Conservation (phyloP, 1,284 basidiomycete genomes). For the Ustilago xerochloae region DNA sequence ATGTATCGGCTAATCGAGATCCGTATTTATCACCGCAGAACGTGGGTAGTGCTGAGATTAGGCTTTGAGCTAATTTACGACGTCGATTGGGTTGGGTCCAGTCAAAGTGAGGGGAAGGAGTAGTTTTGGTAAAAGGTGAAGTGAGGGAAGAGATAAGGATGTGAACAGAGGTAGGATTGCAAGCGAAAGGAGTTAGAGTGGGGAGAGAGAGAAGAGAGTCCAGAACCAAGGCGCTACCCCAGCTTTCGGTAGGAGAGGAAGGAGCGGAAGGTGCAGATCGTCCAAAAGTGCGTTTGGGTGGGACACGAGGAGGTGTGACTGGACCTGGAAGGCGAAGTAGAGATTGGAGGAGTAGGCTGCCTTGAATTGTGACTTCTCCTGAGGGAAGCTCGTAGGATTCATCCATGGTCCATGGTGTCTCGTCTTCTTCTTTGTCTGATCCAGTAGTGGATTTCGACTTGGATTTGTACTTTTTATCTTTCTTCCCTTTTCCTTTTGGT, state of each 20-base stretch:
- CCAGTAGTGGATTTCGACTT: slow-evolving; percentile 12
- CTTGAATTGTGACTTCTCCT: slow-evolving; percentile 45
- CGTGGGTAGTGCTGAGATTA: slow-evolving; percentile 32
- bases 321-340: slow-evolving; percentile 47
- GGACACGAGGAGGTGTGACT: slow-evolving; percentile 19
- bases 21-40: slow-evolving; percentile 62
- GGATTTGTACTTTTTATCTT: neutral
- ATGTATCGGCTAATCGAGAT: slow-evolving; percentile 59
- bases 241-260: neutral
- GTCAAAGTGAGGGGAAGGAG: neutral
- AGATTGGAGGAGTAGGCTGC: slow-evolving; percentile 61
- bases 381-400: slow-evolving; percentile 11
- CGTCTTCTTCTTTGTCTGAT: slow-evolving; percentile 19
- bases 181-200: slow-evolving; percentile 37
- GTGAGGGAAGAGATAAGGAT: slow-evolving; percentile 41
- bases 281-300: slow-evolving; percentile 31
- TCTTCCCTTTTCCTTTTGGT: slow-evolving; percentile 14
- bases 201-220: slow-evolving; percentile 47
- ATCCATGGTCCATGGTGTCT: slow-evolving; percentile 28
- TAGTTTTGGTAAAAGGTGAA: slow-evolving; percentile 5
- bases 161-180: slow-evolving; percentile 35
- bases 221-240: slow-evolving; percentile 29
- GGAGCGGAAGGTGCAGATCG: slow-evolving; percentile 10
- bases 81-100: slow-evolving; percentile 28
- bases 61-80: slow-evolving; percentile 23